A percentile compares a stretch with the other conserved stretches of the same genome.
phyloP scores from a whole-genome alignment of 495 filamentous ascomycete species.

The Penicillium arizonense region DNA sequence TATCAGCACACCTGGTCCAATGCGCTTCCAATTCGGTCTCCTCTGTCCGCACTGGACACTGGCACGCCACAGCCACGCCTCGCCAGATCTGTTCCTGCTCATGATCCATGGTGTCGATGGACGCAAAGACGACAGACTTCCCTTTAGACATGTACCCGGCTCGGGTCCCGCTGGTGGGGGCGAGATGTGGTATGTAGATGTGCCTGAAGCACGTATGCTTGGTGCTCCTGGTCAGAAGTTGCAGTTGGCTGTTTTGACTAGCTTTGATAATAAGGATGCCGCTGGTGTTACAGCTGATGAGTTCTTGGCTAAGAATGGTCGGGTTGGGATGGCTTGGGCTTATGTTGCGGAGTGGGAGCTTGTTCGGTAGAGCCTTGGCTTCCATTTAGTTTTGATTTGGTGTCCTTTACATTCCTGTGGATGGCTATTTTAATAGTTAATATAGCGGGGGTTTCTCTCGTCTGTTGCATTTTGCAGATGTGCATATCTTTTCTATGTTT shows the following conservation, averaged over 20 bases:
- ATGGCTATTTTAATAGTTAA: too few relatives aligned
- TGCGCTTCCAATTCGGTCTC: constrained; percentile 76
- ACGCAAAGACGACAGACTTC: constrained; percentile 60
- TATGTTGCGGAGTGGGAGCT: constrained; percentile 71
- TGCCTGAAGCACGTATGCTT: constrained; percentile 57
- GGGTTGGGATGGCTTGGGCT: constrained; percentile 58
- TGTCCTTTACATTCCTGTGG: too few relatives aligned
- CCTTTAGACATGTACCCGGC: constrained; percentile 48
- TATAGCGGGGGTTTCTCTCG: too few relatives aligned
- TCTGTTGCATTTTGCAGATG: too few relatives aligned
- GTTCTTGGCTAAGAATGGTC: constrained; percentile 58
- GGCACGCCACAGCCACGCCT: constrained; percentile 58
- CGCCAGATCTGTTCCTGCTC: constrained; percentile 64
- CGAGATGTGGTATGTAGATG: constrained; percentile 74
- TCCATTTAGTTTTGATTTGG: too few relatives aligned
- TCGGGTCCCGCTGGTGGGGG: constrained; percentile 56
- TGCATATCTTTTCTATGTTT: too few relatives aligned
- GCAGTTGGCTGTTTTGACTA: constrained; percentile 59
- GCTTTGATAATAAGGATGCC: constrained; percentile 58
- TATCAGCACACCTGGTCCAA: constrained; percentile 46
- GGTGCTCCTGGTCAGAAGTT: constrained; percentile 69
- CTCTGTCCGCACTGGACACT: constrained; percentile 78
- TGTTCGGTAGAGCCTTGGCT: constrained; percentile 27
- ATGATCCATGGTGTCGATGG: constrained; percentile 65
- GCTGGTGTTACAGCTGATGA: constrained; percentile 67